Evolutionary conservation across 331 rosid genomes (phyloP), one percentile per base, ranked within the genome.

Genomic region (Rhamnella rubrinervis): DNA sequence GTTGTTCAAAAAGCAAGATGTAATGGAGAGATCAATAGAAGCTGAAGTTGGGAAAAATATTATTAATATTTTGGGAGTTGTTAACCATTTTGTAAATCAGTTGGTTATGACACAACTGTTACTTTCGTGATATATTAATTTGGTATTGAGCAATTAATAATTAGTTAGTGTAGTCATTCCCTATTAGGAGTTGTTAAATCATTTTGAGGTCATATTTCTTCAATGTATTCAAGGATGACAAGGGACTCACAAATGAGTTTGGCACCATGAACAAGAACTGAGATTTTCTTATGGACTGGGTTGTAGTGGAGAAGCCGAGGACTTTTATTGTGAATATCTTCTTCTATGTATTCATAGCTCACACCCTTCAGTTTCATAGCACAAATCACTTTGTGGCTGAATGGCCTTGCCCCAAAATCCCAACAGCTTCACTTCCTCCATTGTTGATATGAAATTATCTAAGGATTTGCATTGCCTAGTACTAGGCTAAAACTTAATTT

Each of bases 331-430:
- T 67, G 62, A 46, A 80, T 2, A 65, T 83, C 85, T 39, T 83
- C 83, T 55, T 77, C 87, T 46, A 74, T 63, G 25, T 77, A 70
- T 2, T 65, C 82, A 46, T 56, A 83, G 46, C 59, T 55, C 20
- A 80, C 63, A 3, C 71, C 69, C 59, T 83, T 80, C 39, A 76
- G 62, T 37, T 80, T 56, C n/a, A 77, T 75, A 70, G 85, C 80
- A 85, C 84, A 80, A 52, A 50, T 70, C 59, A 73, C 81, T 35
- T 76, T 76, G n/a, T 70, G 58, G 41, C 53, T 52, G 21, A 49
- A 76, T 10, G 75, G 84, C 61, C 87, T 83, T 8, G 80, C 63
- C 63, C 83, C 84, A 75, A 50, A 50, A 60, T 57, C 84, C 84
- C 0, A 69, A 68, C 21, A 75, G 44, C 63, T 75, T 82, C 65